Conservation (phyloP, 2,329 filamentous ascomycete genomes). For the Bertia moriformis region DNA sequence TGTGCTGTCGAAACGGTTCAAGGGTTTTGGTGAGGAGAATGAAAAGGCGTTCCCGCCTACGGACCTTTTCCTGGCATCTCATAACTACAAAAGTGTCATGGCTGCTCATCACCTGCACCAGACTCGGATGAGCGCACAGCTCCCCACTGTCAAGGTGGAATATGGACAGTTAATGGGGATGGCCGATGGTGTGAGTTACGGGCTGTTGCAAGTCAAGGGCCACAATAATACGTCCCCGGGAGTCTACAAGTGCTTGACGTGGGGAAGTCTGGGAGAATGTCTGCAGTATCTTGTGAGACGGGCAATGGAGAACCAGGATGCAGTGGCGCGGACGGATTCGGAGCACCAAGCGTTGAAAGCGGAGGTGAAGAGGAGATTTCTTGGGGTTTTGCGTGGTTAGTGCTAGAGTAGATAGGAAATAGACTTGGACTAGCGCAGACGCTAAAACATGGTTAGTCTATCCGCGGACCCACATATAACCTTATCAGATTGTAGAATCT, state of each 20-base stretch:
- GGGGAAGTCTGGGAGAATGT: conserved; percentile 21
- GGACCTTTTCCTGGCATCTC: conserved; percentile 35
- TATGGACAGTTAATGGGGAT: conserved; percentile 42
- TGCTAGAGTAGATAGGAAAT: no score
- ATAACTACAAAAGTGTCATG: conserved; percentile 27
- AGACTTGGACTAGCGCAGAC: no score
- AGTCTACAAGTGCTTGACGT: conserved; percentile 24
- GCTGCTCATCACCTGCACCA: conserved; percentile 28
- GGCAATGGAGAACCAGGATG: conserved; percentile 22
- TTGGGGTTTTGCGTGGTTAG: background rate
- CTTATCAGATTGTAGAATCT: no score
- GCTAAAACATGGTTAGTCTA: no score
- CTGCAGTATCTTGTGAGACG: conserved; percentile 19
- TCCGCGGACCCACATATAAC: no score
- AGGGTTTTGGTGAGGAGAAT: conserved; percentile 24
- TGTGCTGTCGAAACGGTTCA: conserved; percentile 26
- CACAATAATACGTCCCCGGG: conserved; percentile 10
- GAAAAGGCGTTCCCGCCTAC: conserved; percentile 23
- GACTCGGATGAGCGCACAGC: conserved; percentile 16
- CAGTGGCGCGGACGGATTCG: conserved; percentile 10
- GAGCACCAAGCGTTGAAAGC: conserved; percentile 12
- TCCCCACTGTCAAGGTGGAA: conserved; percentile 19
- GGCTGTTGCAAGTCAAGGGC: conserved; percentile 23
- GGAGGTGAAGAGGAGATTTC: conserved; percentile 5
- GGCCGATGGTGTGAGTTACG: conserved; percentile 38